Percentiles rank a stretch among this genome's conserved stretches.
These are phyloP conservation scores for Nemania diffusa DNA, from an alignment of 2,329 filamentous ascomycete species.

Conservation along the genomic window DNA sequence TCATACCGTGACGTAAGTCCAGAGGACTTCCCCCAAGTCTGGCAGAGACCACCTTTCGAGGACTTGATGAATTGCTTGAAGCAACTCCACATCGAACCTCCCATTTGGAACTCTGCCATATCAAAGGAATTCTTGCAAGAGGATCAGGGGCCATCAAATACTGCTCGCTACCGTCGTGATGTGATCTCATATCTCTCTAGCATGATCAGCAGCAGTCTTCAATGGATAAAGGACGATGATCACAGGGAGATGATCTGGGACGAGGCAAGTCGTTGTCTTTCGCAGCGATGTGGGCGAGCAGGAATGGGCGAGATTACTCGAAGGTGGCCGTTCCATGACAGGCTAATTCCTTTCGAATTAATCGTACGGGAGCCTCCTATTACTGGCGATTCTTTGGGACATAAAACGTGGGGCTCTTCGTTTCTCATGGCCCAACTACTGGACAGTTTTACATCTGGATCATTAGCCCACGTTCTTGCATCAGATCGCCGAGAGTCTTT, in stretches of 20 bases:
- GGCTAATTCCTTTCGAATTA: constrained; percentile 65
- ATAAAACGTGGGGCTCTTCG: constrained; percentile 96
- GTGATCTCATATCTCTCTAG: constrained; percentile 74
- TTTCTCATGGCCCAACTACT: constrained; percentile 84
- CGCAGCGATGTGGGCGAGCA: constrained; percentile 84
- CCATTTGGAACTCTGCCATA: constrained; percentile 69
- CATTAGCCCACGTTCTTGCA: constrained; percentile 59
- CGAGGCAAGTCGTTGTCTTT: constrained; percentile 79
- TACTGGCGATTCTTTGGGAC: constrained; percentile 85
- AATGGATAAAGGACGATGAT: constrained; percentile 75
- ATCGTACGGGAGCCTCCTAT: constrained; percentile 86
- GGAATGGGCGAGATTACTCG: constrained; percentile 69
- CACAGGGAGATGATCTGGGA: constrained; percentile 79
- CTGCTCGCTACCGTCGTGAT: constrained; percentile 58
- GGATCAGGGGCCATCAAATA: constrained; percentile 56
- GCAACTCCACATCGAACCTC: constrained; percentile 72
- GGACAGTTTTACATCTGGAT: constrained; percentile 56
- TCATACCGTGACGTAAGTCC: constrained; percentile 49
- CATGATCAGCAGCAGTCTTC: constrained; percentile 73
- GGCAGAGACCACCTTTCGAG: constrained; percentile 75
- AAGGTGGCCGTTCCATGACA: constrained; percentile 61
- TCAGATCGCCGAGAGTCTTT: constrained; percentile 45
- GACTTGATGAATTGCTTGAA: constrained; percentile 74
- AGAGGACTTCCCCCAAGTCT: constrained; percentile 81
- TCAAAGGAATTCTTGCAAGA: constrained; percentile 55